Evolutionary conservation across 169 alveolate genomes (phyloP), one percentile per base, ranked within the genome.

Genomic region (Babesia caballi): DNA sequence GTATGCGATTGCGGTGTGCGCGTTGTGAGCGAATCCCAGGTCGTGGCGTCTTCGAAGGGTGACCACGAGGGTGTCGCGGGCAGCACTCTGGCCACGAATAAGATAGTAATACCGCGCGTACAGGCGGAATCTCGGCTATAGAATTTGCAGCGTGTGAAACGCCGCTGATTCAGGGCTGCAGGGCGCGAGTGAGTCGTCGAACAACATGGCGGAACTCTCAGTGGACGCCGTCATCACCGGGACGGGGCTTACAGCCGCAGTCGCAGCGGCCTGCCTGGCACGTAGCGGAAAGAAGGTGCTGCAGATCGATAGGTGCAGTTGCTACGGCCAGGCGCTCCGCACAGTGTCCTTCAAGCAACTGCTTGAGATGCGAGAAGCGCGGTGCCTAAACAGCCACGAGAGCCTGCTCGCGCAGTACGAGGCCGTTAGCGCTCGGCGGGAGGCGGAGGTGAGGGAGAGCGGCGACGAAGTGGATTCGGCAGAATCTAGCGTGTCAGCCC

Each of bases 141-240:
- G n/a, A n/a, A n/a, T n/a, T n/a, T n/a, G n/a, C n/a, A n/a, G 32
- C 32, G 56, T 21, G 15, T 4, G 15, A 21, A 25, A 1, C 19
- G 7, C 15, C 56, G 27, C 56, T 8, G 30, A 4, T 5, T 5
- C 32, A 38, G 44, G 44, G 7, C 17, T 38, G 44, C 44, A 0
- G 14, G 44, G 7, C 15, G 14, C 15, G 32, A 36, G 32, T 17
- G 3, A 40, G 32, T 56, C 28, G 51, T 12, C 23, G 8, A n/a
- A 21, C 49, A 72, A 35, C 25, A 68, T 68, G 82, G 80, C 33
- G 14, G 80, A 69, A 41, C 32, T 70, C 9, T 53, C 52, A 14
- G 75, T 59, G 32, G 88, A 81, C 33, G 80, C 46, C 17, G 75
- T 81, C n/a, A 50, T 81, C 28, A 41, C 54, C 42, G 88, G 88